A percentile compares a stretch with the other conserved stretches of the same genome.
Evolutionary conservation across 805 yeast genomes (phyloP).

Genomic region (Geotrichum ghanense): DNA sequence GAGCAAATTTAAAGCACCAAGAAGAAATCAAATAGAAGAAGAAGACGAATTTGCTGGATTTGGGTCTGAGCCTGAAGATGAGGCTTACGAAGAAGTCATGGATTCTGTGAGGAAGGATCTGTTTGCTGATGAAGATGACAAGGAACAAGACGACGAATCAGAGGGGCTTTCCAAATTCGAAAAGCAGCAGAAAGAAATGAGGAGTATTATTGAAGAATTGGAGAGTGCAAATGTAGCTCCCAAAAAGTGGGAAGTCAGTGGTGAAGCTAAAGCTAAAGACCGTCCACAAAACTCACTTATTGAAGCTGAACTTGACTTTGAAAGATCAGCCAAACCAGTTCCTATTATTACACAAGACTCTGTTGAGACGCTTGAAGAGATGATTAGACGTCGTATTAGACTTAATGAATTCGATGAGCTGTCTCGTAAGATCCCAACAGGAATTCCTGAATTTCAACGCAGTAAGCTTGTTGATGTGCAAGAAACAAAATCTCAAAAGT

Average conservation of each 20-base stretch:
- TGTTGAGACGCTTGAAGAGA: constrained; percentile 77
- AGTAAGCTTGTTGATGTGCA: constrained; percentile 52
- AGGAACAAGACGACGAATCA: constrained; percentile 41
- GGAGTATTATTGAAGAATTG: constrained; percentile 62
- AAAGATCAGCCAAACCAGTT: constrained; percentile 88
- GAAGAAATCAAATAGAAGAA: constrained; percentile 9
- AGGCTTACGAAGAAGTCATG: constrained; percentile 20
- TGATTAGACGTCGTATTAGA: constrained; percentile 73
- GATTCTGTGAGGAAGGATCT: constrained; percentile 25
- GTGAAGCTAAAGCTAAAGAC: constrained; percentile 74
- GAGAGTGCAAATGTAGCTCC: constrained; percentile 85
- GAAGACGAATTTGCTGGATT: constrained; percentile 17
- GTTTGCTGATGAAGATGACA: constrained; percentile 41
- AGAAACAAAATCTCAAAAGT: constrained; percentile 74
- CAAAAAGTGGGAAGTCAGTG: constrained; percentile 89
- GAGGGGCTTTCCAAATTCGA: constrained; percentile 62
- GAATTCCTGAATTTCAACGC: constrained; percentile 41
- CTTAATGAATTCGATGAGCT: constrained; percentile 74
- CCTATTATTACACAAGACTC: constrained; percentile 87
- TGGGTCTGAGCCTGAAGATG: constrained; percentile 17
- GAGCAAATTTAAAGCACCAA: background rate
- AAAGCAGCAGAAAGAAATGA: constrained; percentile 66
- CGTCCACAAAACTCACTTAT: constrained; percentile 79
- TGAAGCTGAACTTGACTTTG: constrained; percentile 71
- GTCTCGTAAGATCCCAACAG: constrained; percentile 58